These are phyloP conservation scores for Platismatia glauca DNA, from an alignment of 495 filamentous ascomycete species.

Conservation along the genomic window DNA sequence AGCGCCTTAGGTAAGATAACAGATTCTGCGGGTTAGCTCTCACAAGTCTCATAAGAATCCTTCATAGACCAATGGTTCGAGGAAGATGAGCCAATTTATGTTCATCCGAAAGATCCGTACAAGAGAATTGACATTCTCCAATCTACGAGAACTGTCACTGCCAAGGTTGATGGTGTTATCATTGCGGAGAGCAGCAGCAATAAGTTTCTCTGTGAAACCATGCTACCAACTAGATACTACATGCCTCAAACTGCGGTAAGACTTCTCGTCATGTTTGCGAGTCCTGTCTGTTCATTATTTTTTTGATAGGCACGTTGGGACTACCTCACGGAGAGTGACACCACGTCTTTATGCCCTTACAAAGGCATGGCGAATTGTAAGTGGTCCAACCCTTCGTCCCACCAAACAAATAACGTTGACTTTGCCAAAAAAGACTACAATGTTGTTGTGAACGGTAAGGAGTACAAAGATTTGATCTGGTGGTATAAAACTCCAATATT, in stretches of 20 bases:
- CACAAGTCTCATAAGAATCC: not conserved
- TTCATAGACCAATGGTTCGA: constrained; percentile 46
- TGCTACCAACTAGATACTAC: constrained; percentile 21
- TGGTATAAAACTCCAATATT: constrained; percentile 33
- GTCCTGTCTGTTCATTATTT: not conserved
- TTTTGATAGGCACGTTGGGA: constrained; percentile 12
- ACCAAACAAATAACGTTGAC: not conserved
- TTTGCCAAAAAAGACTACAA: constrained; percentile 25
- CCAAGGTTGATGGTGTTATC: constrained; percentile 38
- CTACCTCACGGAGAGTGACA: constrained; percentile 17
- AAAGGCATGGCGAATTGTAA: constrained; percentile 22
- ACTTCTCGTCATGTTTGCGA: not conserved
- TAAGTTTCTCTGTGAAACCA: constrained; percentile 23
- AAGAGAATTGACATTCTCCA: constrained; percentile 50
- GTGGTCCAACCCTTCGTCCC: not conserved
- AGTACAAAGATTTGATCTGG: constrained; percentile 44
- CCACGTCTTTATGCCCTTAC: constrained; percentile 18
- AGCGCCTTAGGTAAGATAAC: constrained; percentile 11
- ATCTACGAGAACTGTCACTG: constrained; percentile 39
- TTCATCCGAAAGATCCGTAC: constrained; percentile 53
- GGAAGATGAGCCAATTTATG: constrained; percentile 48
- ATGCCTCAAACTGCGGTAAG: constrained; percentile 23
- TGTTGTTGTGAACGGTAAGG: constrained; percentile 30
- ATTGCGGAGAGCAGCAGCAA: constrained; percentile 34
- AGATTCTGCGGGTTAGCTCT: not conserved